A percentile compares a stretch with the other conserved stretches of the same genome.
Conservation (phyloP, 2,329 filamentous ascomycete genomes). For the Monilinia laxa region DNA sequence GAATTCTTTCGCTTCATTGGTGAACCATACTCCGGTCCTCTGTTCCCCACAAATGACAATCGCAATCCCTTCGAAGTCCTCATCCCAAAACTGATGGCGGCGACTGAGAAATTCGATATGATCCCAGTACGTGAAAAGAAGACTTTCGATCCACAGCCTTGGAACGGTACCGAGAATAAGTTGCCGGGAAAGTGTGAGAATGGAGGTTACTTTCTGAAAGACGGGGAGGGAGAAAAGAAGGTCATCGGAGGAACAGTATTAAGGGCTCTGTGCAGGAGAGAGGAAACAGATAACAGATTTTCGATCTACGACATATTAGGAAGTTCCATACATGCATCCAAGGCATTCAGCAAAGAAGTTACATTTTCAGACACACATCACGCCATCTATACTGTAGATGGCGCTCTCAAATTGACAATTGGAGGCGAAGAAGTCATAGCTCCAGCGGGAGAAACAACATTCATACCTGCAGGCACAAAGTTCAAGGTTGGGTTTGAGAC, state of each 20-base stretch:
- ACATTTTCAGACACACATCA: conserved; percentile 52
- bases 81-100: conserved; percentile 56
- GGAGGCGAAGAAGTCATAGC: conserved; percentile 35
- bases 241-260: conserved; percentile 48
- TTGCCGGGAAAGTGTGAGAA: conserved; percentile 44
- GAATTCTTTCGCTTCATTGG: conserved; percentile 60
- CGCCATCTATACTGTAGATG: conserved; percentile 51
- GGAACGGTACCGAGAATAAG: conserved; percentile 44
- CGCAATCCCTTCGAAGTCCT: conserved; percentile 51
- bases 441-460: conserved; percentile 32
- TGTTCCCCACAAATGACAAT: conserved; percentile 53
- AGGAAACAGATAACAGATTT: conserved; percentile 50
- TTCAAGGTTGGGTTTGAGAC: conserved; percentile 30
- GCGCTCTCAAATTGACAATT: conserved; percentile 46
- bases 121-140: conserved; percentile 51
- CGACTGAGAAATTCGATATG: conserved; percentile 56
- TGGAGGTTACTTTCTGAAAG: conserved; percentile 51
- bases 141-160: conserved; percentile 47
- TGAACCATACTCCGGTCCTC: conserved; percentile 50
- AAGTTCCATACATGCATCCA: conserved; percentile 42
- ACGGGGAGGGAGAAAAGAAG: conserved; percentile 51
- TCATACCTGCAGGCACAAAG: conserved; percentile 32
- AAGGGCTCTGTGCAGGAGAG: conserved; percentile 48
- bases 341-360: conserved; percentile 43
- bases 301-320: conserved; percentile 54